phyloP scores from a whole-genome alignment of 83 land plant genomes.

The Thuja plicata region DNA sequence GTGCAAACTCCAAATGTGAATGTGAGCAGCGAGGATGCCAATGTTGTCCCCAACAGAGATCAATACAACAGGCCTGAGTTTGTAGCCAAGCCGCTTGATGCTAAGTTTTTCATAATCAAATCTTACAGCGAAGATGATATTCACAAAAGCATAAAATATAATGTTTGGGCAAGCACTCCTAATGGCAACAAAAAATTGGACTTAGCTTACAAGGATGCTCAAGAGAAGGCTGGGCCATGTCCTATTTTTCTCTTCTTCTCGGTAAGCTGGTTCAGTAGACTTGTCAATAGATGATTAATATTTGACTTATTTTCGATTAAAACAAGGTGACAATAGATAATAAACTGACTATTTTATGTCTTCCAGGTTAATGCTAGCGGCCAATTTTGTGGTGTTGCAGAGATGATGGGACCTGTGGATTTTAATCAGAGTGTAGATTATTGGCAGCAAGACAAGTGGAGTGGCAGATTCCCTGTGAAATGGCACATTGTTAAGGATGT shows the following conservation, averaged over 20 bases:
- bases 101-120: conserved; percentile 59
- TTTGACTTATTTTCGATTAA: neutral
- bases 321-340: neutral
- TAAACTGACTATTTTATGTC: neutral
- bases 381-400: conserved; percentile 93
- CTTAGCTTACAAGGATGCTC: conserved; percentile 62
- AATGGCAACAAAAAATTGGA: conserved; percentile 81
- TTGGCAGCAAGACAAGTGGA: conserved; percentile 98
- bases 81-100: conserved; percentile 37
- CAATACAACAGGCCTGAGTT: conserved; percentile 57
- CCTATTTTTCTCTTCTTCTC: conserved; percentile 87
- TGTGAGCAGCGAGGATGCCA: conserved; percentile 19
- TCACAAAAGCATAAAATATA: conserved; percentile 86
- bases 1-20: conserved; percentile 31
- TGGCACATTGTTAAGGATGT: conserved; percentile 93
- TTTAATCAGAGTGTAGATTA: conserved; percentile 79
- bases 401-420: conserved; percentile 88
- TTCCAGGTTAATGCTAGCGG: conserved; percentile 88
- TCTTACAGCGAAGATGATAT: conserved; percentile 96
- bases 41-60: conserved; percentile 31
- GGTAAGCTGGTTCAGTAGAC: conserved; percentile 55
- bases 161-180: conserved; percentile 93
- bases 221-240: conserved; percentile 45
- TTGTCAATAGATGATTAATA: neutral
- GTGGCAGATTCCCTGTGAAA: conserved; percentile 80